Conservation (phyloP, 1,284 basidiomycete species). For the Phlebopus sp. region DNA sequence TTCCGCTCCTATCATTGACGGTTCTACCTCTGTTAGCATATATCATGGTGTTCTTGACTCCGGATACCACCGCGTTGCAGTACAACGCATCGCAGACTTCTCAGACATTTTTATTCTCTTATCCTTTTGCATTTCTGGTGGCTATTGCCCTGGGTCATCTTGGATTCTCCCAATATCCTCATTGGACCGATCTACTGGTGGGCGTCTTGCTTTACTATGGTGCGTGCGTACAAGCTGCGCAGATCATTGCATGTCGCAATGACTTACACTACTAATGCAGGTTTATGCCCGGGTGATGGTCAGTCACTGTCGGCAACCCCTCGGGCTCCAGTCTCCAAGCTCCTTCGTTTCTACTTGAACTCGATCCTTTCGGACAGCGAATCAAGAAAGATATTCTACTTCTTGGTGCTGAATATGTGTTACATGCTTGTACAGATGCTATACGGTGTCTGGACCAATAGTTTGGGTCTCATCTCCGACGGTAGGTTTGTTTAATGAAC, state of each 20-base stretch:
- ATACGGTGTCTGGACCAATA: constrained; percentile 98
- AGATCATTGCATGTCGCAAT: background rate
- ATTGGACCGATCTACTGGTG: constrained; percentile 54
- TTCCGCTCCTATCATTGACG: constrained; percentile 53
- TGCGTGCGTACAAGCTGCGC: constrained; percentile 30
- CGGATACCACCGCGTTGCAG: constrained; percentile 48
- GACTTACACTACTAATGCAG: constrained; percentile 33
- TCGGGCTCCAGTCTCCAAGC: constrained; percentile 53
- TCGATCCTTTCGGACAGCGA: constrained; percentile 89
- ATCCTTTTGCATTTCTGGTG: constrained; percentile 43
- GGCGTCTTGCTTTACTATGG: constrained; percentile 57
- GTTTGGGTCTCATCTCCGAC: constrained; percentile 94
- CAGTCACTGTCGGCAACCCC: constrained; percentile 45
- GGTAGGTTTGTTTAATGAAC: constrained; percentile 49
- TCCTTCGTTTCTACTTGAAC: constrained; percentile 77
- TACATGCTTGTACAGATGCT: constrained; percentile 97
- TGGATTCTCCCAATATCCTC: constrained; percentile 52
- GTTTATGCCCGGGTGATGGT: constrained; percentile 51
- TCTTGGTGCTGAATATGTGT: constrained; percentile 89
- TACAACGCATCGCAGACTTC: constrained; percentile 46
- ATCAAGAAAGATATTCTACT: constrained; percentile 95
- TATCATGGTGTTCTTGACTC: constrained; percentile 54
- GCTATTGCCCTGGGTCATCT: constrained; percentile 48
- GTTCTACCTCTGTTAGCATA: constrained; percentile 60
- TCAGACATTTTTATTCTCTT: constrained; percentile 55